Evolutionary conservation across 768 basidiomycete genomes (phyloP).

Genomic region (Macrolepiota dolichaula): DNA sequence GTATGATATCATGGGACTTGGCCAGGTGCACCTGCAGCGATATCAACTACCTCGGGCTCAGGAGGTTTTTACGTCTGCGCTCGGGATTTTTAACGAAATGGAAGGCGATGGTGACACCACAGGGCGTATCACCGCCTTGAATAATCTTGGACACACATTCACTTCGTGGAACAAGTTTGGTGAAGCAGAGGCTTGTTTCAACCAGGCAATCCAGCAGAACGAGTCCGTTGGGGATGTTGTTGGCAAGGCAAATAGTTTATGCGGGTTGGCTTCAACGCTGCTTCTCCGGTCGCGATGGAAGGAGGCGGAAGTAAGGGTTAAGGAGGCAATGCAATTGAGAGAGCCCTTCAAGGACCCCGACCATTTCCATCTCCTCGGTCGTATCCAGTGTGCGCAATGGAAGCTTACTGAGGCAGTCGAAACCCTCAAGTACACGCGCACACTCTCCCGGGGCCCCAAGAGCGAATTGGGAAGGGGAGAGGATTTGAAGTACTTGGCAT

Average conservation of each 20-base stretch:
- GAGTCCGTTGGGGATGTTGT: slow-evolving; percentile 16
- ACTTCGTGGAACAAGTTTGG: slow-evolving; percentile 16
- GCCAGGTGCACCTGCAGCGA: slow-evolving; percentile 18
- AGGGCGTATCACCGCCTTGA: slow-evolving; percentile 22
- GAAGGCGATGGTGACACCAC: slow-evolving; percentile 9
- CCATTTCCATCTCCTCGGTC: slow-evolving; percentile 22
- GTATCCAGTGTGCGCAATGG: slow-evolving; percentile 5
- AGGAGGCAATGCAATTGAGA: slow-evolving; percentile 20
- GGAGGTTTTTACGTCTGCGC: slow-evolving; percentile 13
- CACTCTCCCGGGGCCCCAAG: background rate
- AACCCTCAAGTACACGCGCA: background rate
- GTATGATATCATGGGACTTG: slow-evolving; percentile 23
- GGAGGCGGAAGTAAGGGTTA: slow-evolving; percentile 18
- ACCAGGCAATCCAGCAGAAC: slow-evolving; percentile 16
- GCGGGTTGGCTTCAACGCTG: slow-evolving; percentile 18
- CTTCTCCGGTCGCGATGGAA: slow-evolving; percentile 24
- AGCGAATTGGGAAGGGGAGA: slow-evolving; percentile 8
- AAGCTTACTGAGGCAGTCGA: slow-evolving; percentile 4
- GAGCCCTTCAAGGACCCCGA: slow-evolving; percentile 21
- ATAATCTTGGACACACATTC: slow-evolving; percentile 20
- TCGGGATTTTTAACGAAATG: slow-evolving; percentile 16
- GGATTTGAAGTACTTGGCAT: slow-evolving; percentile 7
- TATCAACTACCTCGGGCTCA: slow-evolving; percentile 12
- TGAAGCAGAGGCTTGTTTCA: slow-evolving; percentile 21
- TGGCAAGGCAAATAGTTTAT: slow-evolving; percentile 21